These are phyloP conservation scores for Kodamaea lidongshanica DNA, from an alignment of 805 yeast genomes.

Conservation along the genomic window DNA sequence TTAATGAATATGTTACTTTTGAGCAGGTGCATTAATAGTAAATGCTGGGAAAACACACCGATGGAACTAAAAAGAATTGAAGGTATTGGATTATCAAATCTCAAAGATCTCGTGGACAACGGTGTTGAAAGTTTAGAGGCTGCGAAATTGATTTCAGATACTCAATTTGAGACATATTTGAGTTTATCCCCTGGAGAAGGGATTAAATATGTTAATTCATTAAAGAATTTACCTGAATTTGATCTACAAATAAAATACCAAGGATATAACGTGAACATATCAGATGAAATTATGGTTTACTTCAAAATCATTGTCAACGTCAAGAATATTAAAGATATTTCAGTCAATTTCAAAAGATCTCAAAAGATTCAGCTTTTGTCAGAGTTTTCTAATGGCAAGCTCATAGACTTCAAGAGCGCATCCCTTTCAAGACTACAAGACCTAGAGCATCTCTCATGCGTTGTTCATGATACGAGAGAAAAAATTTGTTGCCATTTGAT, in stretches of 20 bases:
- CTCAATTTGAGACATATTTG: conserved; percentile 1
- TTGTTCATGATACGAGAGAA: conserved; percentile 14
- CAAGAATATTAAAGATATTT: not conserved
- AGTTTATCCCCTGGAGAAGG: not conserved
- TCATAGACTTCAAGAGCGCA: conserved; percentile 38
- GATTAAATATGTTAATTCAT: not conserved
- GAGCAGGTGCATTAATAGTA: conserved; percentile 35
- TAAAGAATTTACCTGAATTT: conserved; percentile 1
- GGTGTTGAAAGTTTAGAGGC: not conserved
- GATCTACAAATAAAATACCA: conserved; percentile 1
- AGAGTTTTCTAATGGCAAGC: conserved; percentile 26
- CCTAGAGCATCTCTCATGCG: conserved; percentile 13
- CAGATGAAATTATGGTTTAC: not conserved
- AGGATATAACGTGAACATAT: conserved; percentile 1
- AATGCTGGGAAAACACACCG: conserved; percentile 47
- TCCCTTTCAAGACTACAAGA: conserved; percentile 18
- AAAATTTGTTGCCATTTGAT: conserved; percentile 22
- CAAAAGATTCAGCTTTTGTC: conserved; percentile 27
- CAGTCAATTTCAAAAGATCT: not conserved
- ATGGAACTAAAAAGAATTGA: conserved; percentile 43
- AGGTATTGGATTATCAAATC: conserved; percentile 39
- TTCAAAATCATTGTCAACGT: not conserved
- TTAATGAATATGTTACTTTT: conserved; percentile 33
- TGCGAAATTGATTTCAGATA: not conserved
- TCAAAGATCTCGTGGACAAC: conserved; percentile 16